Evolutionary conservation across 2,329 filamentous ascomycete genomes (phyloP), one percentile per base, ranked within the genome.

Genomic region (Colletotrichum endophyticum): DNA sequence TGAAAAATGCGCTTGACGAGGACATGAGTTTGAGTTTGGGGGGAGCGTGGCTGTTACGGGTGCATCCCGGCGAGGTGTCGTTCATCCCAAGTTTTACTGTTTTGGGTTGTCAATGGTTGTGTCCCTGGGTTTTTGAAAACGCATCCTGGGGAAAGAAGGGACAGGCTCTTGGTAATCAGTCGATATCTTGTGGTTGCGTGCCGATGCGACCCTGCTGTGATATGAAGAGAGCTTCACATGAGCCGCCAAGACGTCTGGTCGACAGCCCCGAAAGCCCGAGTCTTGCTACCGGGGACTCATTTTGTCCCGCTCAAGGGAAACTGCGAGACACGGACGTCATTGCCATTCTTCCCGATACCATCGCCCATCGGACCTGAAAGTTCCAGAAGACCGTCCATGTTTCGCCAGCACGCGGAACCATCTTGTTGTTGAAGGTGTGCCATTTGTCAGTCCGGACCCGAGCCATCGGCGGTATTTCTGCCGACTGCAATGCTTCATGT

Each of bases 231-330:
- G 3, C 44, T 49, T 22, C 44, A 22, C 11, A 49, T 22, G 44
- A 22, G 44, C 44, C 44, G 5, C 19, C 44, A 49, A 49, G 44
- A 49, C 44, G n/a, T 49, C 44, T 49, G 44, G 44, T 49, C n/a
- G 11, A 22, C 19, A 22, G 39, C 39, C 1, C 8, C 39, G 8
- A 11, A 3, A 5, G 4, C 39, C 39, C 39, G 39, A 44, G 39
- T 3, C 39, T n/a, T 44, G 1, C 19, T 44, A 44, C 19, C 39
- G 53, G 53, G 12, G 0, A 57, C 12, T 57, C 53, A 5, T 27
- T 57, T 1, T 32, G 57, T 62, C 19, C 5, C 15, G 57, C 28
- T 3, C 0, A 0, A 57, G 15, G 3, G 19, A 1, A 0, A 22
- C 15, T 57, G n/a, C 11, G 3, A 57, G n/a, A 57, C 22, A 1